A percentile compares a stretch with the other conserved stretches of the same genome.
Evolutionary conservation across 345 rosid species (phyloP).

Genomic region (Turnera subulata): DNA sequence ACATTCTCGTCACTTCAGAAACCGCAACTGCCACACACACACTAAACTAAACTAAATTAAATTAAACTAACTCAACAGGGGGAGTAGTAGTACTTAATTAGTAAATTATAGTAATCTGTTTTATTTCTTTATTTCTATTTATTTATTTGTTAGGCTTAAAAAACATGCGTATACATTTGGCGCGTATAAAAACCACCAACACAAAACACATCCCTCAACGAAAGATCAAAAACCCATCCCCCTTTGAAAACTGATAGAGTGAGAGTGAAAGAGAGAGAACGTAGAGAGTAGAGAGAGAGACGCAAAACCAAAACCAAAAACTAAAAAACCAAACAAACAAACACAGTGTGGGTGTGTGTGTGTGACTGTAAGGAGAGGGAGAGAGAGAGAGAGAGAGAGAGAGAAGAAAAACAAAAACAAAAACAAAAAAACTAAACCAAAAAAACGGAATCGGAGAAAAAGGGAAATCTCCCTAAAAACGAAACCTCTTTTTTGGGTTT

Average conservation of each 20-base stretch:
- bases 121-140: background rate
- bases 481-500: background rate
- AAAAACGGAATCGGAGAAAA: constrained; percentile 13
- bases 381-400: background rate
- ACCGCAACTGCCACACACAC: too few species aligned
- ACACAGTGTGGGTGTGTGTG: too few species aligned
- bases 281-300: background rate
- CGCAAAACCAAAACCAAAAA: background rate
- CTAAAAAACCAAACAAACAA: constrained; percentile 11
- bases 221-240: constrained; percentile 43
- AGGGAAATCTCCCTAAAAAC: background rate
- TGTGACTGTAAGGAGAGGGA: background rate
- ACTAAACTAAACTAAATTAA: background rate
- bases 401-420: background rate
- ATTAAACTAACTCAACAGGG: too few species aligned
- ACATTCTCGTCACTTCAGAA: constrained; percentile 11
- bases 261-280: background rate
- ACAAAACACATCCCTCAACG: constrained; percentile 2
- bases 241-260: constrained; percentile 29
- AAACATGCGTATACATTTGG: constrained; percentile 44
- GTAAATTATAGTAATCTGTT: background rate
- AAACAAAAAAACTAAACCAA: background rate
- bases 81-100: background rate
- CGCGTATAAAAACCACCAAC: constrained; percentile 55
- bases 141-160: constrained; percentile 6